Evolutionary conservation across 495 filamentous ascomycete genomes (phyloP).

Genomic region (Penicillium daleae): DNA sequence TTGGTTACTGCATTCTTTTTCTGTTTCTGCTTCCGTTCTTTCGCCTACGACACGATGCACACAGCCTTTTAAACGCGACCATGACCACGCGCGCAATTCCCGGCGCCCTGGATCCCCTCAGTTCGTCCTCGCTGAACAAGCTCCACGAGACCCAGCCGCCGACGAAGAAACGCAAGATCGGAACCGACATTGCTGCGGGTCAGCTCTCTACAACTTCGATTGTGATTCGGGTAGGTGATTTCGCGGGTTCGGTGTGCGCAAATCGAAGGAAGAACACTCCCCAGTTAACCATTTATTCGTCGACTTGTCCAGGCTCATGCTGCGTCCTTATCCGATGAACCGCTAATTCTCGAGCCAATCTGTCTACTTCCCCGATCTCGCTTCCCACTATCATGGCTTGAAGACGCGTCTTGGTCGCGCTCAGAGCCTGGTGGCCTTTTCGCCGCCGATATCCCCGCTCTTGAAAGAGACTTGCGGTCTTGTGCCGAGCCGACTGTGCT

Average conservation of each 20-base stretch:
- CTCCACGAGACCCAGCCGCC: conserved; percentile 33
- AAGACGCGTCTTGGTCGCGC: conserved; percentile 54
- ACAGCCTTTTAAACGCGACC: conserved; percentile 29
- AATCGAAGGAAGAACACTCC: neutral
- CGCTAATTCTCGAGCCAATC: conserved; percentile 62
- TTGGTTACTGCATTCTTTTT: neutral
- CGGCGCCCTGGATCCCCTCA: conserved; percentile 41
- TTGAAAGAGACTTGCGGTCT: conserved; percentile 57
- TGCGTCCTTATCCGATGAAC: conserved; percentile 57
- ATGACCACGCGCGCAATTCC: conserved; percentile 44
- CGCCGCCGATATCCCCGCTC: conserved; percentile 61
- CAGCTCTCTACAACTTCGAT: conserved; percentile 35
- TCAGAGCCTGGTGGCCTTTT: conserved; percentile 59
- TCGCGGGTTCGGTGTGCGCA: neutral
- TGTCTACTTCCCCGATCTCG: conserved; percentile 63
- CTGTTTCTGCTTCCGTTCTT: neutral
- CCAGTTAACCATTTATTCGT: conserved; percentile 12
- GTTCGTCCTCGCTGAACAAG: conserved; percentile 38
- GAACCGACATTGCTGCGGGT: conserved; percentile 23
- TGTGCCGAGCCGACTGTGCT: conserved; percentile 54
- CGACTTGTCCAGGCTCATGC: conserved; percentile 56
- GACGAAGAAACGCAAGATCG: conserved; percentile 43
- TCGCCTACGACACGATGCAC: conserved; percentile 23
- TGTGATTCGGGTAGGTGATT: conserved; percentile 36
- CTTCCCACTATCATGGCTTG: conserved; percentile 63